Evolutionary conservation across 345 rosid genomes (phyloP).

Genomic region (Lepidium didymum): DNA sequence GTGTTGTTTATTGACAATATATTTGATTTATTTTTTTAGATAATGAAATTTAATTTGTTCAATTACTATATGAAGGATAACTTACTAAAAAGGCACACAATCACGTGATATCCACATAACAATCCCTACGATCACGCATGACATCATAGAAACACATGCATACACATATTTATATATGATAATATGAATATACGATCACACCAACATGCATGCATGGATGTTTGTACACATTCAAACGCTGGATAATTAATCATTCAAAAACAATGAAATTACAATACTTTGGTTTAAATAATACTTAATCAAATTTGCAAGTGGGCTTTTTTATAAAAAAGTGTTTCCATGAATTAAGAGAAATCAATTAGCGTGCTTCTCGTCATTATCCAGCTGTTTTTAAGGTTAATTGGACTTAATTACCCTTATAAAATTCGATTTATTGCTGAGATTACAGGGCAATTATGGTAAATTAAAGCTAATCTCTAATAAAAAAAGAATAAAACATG

Average conservation of each 20-base stretch:
- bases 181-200: background rate
- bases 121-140: slow-evolving; percentile 19
- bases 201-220: slow-evolving; percentile 17
- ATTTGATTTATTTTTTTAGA: too few species aligned
- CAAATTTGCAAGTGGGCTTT: slow-evolving; percentile 3
- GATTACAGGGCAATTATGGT: background rate
- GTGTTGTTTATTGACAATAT: too few species aligned
- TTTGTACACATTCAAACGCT: slow-evolving; percentile 15
- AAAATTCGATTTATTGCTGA: background rate
- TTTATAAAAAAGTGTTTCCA: background rate
- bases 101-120: slow-evolving; percentile 21
- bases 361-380: slow-evolving; percentile 15
- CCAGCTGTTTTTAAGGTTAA: slow-evolving; percentile 8
- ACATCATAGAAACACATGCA: slow-evolving; percentile 1
- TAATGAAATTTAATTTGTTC: background rate
- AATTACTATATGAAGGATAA: background rate
- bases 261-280: background rate
- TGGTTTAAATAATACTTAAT: background rate
- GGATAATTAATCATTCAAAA: background rate
- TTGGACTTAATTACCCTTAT: background rate
- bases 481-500: background rate
- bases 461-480: background rate
- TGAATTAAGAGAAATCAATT: slow-evolving; percentile 10
- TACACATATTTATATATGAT: background rate
- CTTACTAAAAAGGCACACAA: background rate